Conservation (phyloP, 2,329 filamentous ascomycete species). For the Curvularia hawaiiensis region DNA sequence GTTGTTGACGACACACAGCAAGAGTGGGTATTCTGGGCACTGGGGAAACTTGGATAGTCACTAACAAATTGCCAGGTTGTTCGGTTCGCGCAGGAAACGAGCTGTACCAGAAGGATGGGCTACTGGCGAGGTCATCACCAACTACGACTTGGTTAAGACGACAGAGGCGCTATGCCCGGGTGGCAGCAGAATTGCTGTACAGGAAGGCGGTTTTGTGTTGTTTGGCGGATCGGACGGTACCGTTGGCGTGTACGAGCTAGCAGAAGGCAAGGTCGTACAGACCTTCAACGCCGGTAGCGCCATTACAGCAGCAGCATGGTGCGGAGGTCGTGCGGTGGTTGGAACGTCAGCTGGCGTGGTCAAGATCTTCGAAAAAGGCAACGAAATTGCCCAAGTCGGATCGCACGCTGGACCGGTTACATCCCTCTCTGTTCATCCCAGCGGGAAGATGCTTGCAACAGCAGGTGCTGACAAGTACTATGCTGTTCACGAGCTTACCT, state of each 20-base stretch:
- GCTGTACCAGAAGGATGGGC: conserved; percentile 85
- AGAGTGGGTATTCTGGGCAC: conserved; percentile 59
- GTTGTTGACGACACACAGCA: conserved; percentile 82
- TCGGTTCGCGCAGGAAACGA: conserved; percentile 87
- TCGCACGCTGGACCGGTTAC: conserved; percentile 84
- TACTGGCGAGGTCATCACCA: conserved; percentile 70
- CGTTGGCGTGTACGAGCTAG: conserved; percentile 78
- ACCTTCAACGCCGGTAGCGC: conserved; percentile 67
- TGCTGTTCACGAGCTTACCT: conserved; percentile 80
- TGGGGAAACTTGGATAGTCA: no score
- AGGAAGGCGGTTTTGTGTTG: conserved; percentile 68
- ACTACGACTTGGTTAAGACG: conserved; percentile 59
- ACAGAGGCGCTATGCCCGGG: conserved; percentile 66
- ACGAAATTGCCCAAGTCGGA: conserved; percentile 71
- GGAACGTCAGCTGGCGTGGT: conserved; percentile 77
- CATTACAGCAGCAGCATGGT: conserved; percentile 71
- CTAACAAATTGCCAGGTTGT: conserved; percentile 65
- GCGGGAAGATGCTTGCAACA: conserved; percentile 81
- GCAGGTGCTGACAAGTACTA: conserved; percentile 92
- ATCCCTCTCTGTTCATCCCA: conserved; percentile 79
- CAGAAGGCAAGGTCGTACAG: conserved; percentile 75
- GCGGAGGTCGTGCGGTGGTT: conserved; percentile 70
- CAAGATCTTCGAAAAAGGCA: conserved; percentile 77
- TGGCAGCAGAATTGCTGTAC: conserved; percentile 61
- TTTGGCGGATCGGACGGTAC: conserved; percentile 77